Evolutionary conservation across 208 protist species (phyloP), one percentile per base, ranked within the genome.

Genomic region (Acanthamoeba divionensis): DNA sequence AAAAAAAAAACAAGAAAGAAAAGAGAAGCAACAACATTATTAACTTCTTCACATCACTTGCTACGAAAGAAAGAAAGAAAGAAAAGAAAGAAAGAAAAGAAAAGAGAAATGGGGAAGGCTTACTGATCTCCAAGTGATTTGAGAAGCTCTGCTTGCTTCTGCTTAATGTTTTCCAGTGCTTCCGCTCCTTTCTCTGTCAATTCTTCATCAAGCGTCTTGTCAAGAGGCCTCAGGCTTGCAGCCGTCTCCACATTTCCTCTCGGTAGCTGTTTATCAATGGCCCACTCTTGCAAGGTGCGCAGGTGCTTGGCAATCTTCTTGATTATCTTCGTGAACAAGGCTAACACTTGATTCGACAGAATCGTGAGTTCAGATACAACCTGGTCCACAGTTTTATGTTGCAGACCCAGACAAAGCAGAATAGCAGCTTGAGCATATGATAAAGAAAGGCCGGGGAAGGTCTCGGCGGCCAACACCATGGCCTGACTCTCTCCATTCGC

Each of bases 401-500:
- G 98, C 52, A 99, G 94, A 0, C 98, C 98, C 0, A 99, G 90
- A 1, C 93, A 97, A 7, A 99, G 91, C 47, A 99, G 91, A 60
- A 99, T 97, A 0, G 97, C 97, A 0, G 95, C 94, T 93, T 99
- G 97, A 2, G 96, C 93, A 80, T 96, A 92, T 5, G 96, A 95
- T 13, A 99, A 91, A 60, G 95, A 92, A 1, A 98, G 96, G 21
- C 96, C 96, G 44, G 92, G 36, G 96, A 95, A 79, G 97, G 95
- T 2, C 95, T 55, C 29, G 18, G 45, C 10, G 33, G n/a, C 6
- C 13, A 9, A 15, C 18, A 29, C 21, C 10, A 26, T 44, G 63
- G 55, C 45, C 54, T n/a, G 9, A 8, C 47, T 79, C 67, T 13
- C n/a, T 67, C 13, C 62, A 12, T 67, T 7, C 62, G n/a, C 10